phyloP scores from a whole-genome alignment of 208 protist species.

The Angomonas desouzai region DNA sequence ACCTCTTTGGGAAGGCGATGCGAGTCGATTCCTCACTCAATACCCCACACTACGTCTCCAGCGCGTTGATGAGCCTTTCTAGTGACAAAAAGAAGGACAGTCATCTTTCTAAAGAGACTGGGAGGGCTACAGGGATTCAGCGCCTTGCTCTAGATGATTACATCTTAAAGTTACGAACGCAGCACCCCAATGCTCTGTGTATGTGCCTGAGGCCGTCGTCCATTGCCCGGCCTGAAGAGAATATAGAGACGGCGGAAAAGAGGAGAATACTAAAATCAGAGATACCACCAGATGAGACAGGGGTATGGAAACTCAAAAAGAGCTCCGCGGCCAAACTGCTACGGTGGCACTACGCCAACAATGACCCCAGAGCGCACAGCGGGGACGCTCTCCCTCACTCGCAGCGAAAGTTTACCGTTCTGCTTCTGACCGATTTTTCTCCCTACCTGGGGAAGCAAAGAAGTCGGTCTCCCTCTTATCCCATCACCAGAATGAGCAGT shows the following conservation, averaged over 20 bases:
- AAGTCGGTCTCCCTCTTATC: not conserved
- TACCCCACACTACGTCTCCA: not conserved
- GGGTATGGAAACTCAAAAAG: slow-evolving; percentile 39
- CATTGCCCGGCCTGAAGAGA: not conserved
- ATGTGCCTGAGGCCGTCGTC: not conserved
- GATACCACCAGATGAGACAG: slow-evolving; percentile 51
- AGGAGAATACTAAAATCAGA: slow-evolving; percentile 46
- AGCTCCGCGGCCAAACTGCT: slow-evolving; percentile 34
- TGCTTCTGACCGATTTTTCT: slow-evolving; percentile 72
- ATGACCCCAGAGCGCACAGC: slow-evolving; percentile 80
- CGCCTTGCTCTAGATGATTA: not conserved
- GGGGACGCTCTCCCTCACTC: slow-evolving; percentile 65
- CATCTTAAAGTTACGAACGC: not conserved
- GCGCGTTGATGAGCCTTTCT: not conserved
- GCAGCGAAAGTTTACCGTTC: slow-evolving; percentile 37
- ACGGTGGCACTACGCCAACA: slow-evolving; percentile 71
- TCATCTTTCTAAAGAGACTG: not conserved
- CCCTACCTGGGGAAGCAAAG: not conserved
- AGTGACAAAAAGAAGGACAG: not conserved
- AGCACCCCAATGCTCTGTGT: slow-evolving; percentile 3
- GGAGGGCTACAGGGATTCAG: not conserved
- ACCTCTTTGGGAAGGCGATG: not conserved
- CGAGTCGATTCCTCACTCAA: not conserved
- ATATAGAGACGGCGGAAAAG: not conserved
- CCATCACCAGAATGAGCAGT: not conserved